Conservation (phyloP, 805 yeast genomes). For the Ogataea wickerhamii region DNA sequence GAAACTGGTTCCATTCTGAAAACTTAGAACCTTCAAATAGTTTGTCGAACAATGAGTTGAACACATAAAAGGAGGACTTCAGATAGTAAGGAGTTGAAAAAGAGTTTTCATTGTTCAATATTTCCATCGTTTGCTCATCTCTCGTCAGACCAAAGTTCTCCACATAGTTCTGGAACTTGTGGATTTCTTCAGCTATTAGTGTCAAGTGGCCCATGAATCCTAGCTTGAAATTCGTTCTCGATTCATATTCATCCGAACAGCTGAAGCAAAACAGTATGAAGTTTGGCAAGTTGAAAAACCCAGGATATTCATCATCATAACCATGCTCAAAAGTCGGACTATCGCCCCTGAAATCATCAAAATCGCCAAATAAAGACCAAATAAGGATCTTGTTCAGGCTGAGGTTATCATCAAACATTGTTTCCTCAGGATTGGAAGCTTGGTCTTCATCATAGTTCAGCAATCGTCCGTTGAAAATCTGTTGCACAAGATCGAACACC, state of each 20-base stretch:
- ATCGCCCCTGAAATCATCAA: slow-evolving; percentile 21
- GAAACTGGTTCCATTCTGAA: slow-evolving; percentile 46
- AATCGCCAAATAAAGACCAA: slow-evolving; percentile 34
- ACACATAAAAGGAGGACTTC: slow-evolving; percentile 31
- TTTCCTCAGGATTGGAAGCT: slow-evolving; percentile 32
- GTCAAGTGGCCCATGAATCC: slow-evolving; percentile 62
- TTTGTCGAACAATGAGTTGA: slow-evolving; percentile 30
- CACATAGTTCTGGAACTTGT: slow-evolving; percentile 42
- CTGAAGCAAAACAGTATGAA: slow-evolving; percentile 30
- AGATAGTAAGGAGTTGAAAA: slow-evolving; percentile 27
- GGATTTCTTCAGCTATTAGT: slow-evolving; percentile 55
- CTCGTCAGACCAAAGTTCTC: slow-evolving; percentile 33
- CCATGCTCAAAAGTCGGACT: slow-evolving; percentile 5
- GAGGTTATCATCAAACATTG: slow-evolving; percentile 31
- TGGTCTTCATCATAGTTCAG: slow-evolving; percentile 37
- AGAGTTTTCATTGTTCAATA: slow-evolving; percentile 27
- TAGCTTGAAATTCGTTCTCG: slow-evolving; percentile 40
- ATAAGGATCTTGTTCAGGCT: slow-evolving; percentile 34
- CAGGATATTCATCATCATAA: slow-evolving; percentile 26
- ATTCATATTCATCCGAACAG: slow-evolving; percentile 31
- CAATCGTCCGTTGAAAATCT: slow-evolving; percentile 72
- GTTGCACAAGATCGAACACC: slow-evolving; percentile 92
- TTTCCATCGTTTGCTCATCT: slow-evolving; percentile 31
- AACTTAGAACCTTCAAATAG: slow-evolving; percentile 27
- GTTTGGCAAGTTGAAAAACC: slow-evolving; percentile 31